Base-by-base conservation (phyloP, 2,329 filamentous ascomycete species). In the Diplodia sapinea region DNA sequence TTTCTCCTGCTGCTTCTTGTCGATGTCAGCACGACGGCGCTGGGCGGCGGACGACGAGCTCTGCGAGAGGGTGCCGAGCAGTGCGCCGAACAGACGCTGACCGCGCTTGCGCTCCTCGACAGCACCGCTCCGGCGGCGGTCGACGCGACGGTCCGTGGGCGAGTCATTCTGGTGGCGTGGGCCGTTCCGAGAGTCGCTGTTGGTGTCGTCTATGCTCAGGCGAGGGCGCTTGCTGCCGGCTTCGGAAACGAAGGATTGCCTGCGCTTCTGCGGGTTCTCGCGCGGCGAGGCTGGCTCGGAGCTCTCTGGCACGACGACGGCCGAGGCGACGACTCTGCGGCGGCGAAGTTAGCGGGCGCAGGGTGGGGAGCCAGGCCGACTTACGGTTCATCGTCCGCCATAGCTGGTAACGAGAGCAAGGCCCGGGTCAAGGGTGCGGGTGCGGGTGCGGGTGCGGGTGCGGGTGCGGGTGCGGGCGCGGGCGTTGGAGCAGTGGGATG, bases 41-140 rank as follows among this genome's bases (percentile, higher is more conserved):
- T 90, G 82, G 70, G 88, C 82, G 11, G 56, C 61, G 84, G 87
- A 71, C 75, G 76, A 70, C 69, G 85, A 85, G 73, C 86, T 89
- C 80, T 94, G 91, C 78, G 90, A 93, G 69, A 96, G 84, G 47
- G 91, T 92, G 77, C 86, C 91, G 69, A 95, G 82, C 67, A 96
- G 81, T 43, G 90, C 91, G 69, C 94, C 94, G 76, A 97, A 97
- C 69, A 98, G 84, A 65, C 94, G 87, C 78, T 91, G 90, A 26
- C 92, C 91, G 47, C 94, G 90, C 76, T 91, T 93, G 78, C 89
- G 92, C 76, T 98, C 94, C 74, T 96, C 91, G 68, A 88, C 82
- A 33, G 83, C 80, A 63, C 84, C 79, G 67, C 77, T 82, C 70
- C 77, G 80, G 62, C 82, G 80, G 62, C 79, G 77, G 64, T 79